Evolutionary conservation across 2,329 filamentous ascomycete species (phyloP), one percentile per base, ranked within the genome.

Genomic region (Epichloe scottii): DNA sequence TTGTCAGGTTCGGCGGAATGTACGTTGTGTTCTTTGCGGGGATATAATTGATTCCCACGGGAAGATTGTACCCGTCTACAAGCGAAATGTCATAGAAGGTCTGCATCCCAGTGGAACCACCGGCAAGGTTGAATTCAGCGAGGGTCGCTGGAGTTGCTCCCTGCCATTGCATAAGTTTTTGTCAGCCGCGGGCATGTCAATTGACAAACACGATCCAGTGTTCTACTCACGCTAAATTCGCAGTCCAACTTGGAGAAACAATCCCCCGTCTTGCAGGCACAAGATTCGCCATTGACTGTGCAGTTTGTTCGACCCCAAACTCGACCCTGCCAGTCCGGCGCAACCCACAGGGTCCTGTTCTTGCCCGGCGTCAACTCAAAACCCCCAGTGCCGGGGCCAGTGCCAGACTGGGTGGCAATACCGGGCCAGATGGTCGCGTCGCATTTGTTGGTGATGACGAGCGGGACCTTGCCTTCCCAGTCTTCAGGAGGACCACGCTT

Each of bases 301-400:
- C 88, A 94, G 62, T 93, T 93, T 17, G 87, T 91, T 50, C 88
- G 75, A 12, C 82, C 88, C 88, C 87, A 93, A 30, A 93, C 73
- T 50, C 88, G 79, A 10, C 88, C 88, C 62, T 87, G 82, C 88
- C 87, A 94, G 57, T 88, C 79, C 47, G 77, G 71, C 11, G 81
- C 78, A 23, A 93, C 85, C 49, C 75, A 80, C 54, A 89, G 70
- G 41, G 76, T 75, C 54, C 67, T 77, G 50, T 75, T 80, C 35
- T 75, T 69, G 43, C 83, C 80, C 3, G 78, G 64, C 1, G 66
- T 61, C 37, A 91, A 74, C 60, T 81, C 75, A 62, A 91, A 93
- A 8, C 87, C 88, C 19, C 78, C 80, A 11, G 72, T 74, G 3
- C 74, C 73, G 6, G 87, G 85, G 0, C 82, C 83, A 14, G 76